These are phyloP conservation scores for Turnera subulata DNA, from an alignment of 345 rosid species.

Conservation along the genomic window DNA sequence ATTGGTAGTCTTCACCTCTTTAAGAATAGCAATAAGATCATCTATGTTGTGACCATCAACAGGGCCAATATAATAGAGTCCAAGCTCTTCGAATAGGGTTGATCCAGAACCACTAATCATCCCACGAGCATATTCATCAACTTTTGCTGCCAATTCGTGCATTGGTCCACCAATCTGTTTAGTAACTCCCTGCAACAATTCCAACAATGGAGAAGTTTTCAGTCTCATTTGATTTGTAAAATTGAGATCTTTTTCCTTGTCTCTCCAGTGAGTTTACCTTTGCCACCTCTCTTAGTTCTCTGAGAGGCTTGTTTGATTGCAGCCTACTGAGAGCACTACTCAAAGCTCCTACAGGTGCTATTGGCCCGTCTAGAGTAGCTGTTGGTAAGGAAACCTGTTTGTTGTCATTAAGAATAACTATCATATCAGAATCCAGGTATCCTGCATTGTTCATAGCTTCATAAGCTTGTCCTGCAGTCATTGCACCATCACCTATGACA, in stretches of 20 bases:
- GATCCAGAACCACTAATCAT: constrained; percentile 98
- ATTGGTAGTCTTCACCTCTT: constrained; percentile 89
- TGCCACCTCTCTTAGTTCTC: constrained; percentile 96
- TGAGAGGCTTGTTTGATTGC: constrained; percentile 89
- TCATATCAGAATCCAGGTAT: constrained; percentile 93
- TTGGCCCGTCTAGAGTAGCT: constrained; percentile 88
- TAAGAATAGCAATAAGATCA: constrained; percentile 75
- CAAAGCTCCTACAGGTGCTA: constrained; percentile 94
- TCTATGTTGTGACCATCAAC: constrained; percentile 94
- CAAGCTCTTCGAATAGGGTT: constrained; percentile 92
- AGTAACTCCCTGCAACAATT: constrained; percentile 70
- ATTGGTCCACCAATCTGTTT: constrained; percentile 88
- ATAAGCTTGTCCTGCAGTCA: constrained; percentile 99
- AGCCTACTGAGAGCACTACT: constrained; percentile 94
- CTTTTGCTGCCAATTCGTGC: constrained; percentile 95
- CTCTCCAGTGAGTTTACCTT: constrained; percentile 45
- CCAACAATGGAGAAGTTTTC: constrained; percentile 9
- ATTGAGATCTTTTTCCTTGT: too few species aligned
- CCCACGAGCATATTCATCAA: constrained; percentile 95
- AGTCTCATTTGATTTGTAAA: too few species aligned
- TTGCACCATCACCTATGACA: constrained; percentile 96
- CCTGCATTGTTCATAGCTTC: constrained; percentile 99
- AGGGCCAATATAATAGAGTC: constrained; percentile 94
- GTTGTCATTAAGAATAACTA: constrained; percentile 95
- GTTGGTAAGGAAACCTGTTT: constrained; percentile 97